These are phyloP conservation scores for Ustilaginoidea virens DNA, from an alignment of 2,329 filamentous ascomycete species.

Conservation along the genomic window DNA sequence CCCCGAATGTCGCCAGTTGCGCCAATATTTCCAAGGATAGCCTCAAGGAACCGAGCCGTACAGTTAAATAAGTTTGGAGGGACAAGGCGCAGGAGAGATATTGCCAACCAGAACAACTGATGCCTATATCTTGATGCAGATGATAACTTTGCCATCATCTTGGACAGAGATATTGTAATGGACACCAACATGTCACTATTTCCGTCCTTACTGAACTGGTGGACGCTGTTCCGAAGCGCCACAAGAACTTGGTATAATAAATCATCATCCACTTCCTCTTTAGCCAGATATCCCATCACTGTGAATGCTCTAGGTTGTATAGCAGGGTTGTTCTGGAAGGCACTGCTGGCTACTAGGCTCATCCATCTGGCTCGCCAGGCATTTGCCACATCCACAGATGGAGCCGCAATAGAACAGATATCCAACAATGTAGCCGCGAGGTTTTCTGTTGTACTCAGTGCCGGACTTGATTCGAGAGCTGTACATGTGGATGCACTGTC, in stretches of 20 bases:
- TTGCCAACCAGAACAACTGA: constrained; percentile 55
- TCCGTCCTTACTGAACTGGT: constrained; percentile 47
- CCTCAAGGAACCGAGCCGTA: constrained; percentile 47
- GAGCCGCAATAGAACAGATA: constrained; percentile 46
- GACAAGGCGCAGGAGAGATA: constrained; percentile 49
- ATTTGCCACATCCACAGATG: constrained; percentile 49
- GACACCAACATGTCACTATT: constrained; percentile 54
- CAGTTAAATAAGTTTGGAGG: constrained; percentile 49
- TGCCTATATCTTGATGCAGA: constrained; percentile 51
- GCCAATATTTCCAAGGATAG: constrained; percentile 48
- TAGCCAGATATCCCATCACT: constrained; percentile 55
- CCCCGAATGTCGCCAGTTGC: constrained; percentile 43
- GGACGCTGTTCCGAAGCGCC: constrained; percentile 47
- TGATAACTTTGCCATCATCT: constrained; percentile 56
- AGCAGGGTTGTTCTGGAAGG: constrained; percentile 57
- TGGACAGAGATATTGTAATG: constrained; percentile 50
- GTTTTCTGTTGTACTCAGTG: constrained; percentile 42
- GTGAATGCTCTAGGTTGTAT: constrained; percentile 55
- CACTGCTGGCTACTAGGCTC: constrained; percentile 56
- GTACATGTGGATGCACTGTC: constrained; percentile 41
- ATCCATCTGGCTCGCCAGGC: constrained; percentile 59
- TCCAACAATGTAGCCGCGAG: constrained; percentile 48
- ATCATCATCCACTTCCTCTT: constrained; percentile 59
- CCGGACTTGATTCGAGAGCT: constrained; percentile 34
- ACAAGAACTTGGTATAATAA: constrained; percentile 57